Conservation (phyloP, 2,329 filamentous ascomycete species). For the Talaromyces sp. region DNA sequence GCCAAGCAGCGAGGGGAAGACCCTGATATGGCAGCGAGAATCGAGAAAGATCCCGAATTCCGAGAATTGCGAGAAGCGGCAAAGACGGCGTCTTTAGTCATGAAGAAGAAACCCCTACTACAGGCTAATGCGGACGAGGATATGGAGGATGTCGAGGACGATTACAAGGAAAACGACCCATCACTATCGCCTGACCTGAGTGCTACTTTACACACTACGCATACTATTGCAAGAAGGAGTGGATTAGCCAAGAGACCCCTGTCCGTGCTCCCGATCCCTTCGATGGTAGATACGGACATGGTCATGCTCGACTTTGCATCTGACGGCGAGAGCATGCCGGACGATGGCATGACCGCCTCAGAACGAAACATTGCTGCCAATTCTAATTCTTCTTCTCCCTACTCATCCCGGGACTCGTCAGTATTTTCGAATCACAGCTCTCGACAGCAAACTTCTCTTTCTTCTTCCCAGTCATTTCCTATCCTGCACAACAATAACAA, state of each 20-base stretch:
- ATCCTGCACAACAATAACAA: background rate
- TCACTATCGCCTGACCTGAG: constrained; percentile 39
- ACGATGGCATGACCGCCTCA: constrained; percentile 33
- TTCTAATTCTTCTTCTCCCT: constrained; percentile 21
- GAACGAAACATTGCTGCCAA: constrained; percentile 44
- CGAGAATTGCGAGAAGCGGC: constrained; percentile 16
- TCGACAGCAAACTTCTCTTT: background rate
- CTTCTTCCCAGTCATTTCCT: background rate
- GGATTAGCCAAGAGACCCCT: constrained; percentile 43
- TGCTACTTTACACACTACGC: constrained; percentile 33
- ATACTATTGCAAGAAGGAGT: constrained; percentile 28
- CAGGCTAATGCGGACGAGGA: constrained; percentile 21
- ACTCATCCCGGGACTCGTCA: constrained; percentile 33
- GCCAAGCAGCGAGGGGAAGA: constrained; percentile 56
- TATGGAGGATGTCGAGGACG: constrained; percentile 34
- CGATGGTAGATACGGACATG: constrained; percentile 31
- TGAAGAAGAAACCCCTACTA: constrained; percentile 29
- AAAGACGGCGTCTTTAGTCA: constrained; percentile 26
- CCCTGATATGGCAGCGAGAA: constrained; percentile 26
- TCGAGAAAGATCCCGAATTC: constrained; percentile 25
- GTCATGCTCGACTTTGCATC: constrained; percentile 27
- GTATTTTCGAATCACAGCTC: constrained; percentile 22
- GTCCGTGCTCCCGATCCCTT: constrained; percentile 36
- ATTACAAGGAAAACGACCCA: constrained; percentile 50
- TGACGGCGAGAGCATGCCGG: constrained; percentile 25